Evolutionary conservation across 2,329 filamentous ascomycete species (phyloP).

Genomic region (Xylariaceae sp.): DNA sequence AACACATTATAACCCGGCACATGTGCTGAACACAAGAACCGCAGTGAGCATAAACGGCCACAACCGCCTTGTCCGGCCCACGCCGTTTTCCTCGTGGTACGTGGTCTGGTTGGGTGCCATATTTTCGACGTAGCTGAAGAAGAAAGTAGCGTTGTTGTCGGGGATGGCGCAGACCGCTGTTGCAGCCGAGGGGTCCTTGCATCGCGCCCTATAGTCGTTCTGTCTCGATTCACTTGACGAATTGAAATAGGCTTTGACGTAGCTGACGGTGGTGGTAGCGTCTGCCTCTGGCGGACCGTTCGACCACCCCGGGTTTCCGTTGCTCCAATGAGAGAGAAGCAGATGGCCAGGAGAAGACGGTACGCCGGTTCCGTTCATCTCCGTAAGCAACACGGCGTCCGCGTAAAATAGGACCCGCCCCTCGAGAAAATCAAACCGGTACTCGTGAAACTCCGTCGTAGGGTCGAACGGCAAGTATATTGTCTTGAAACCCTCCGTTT

Average conservation of each 20-base stretch:
- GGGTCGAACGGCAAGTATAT: constrained; percentile 68
- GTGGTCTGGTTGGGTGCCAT: constrained; percentile 53
- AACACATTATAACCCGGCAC: constrained; percentile 11
- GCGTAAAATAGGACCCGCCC: constrained; percentile 69
- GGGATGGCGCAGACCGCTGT: constrained; percentile 55
- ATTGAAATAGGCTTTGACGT: constrained; percentile 82
- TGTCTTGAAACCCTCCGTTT: constrained; percentile 60
- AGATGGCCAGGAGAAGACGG: constrained; percentile 66
- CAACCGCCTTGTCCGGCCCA: not conserved
- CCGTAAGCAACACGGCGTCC: constrained; percentile 60
- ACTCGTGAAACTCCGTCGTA: constrained; percentile 70
- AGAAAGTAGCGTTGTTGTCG: constrained; percentile 47
- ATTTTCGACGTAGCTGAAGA: constrained; percentile 52
- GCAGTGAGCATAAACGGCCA: constrained; percentile 10
- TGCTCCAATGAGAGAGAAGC: constrained; percentile 77
- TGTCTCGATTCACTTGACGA: constrained; percentile 53
- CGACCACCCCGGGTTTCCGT: constrained; percentile 72
- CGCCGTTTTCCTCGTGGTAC: constrained; percentile 29
- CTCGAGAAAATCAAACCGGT: constrained; percentile 74
- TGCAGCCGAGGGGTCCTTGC: constrained; percentile 40
- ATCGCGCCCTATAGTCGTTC: constrained; percentile 45
- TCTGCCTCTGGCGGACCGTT: constrained; percentile 68
- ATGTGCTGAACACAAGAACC: constrained; percentile 10
- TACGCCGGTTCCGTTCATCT: constrained; percentile 59
- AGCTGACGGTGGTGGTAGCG: constrained; percentile 65